Evolutionary conservation across 2,329 filamentous ascomycete genomes (phyloP), one percentile per base, ranked within the genome.

Genomic region (Albophoma yamanashiensis): DNA sequence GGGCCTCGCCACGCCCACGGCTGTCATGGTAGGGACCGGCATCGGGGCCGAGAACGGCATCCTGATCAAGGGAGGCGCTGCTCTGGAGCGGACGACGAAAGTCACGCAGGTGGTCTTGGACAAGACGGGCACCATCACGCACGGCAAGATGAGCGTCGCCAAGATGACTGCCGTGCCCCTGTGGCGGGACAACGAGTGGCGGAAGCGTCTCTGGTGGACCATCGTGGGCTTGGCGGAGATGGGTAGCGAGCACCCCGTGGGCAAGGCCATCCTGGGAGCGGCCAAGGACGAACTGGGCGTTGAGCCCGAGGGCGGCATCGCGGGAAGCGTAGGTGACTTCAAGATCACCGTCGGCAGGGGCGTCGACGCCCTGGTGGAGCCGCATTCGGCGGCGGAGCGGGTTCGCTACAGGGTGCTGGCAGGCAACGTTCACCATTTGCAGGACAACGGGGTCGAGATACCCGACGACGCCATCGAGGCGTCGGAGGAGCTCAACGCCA

Each of bases 1-100:
- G n/a, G 94, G 94, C 60, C 82, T 99, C 22, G 92, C 92, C 31
- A 97, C 94, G 1, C 94, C 94, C 2, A 99, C 94, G 0, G 94
- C 94, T 2, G 92, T 99, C 71, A 97, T 99, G 94, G 94, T 99
- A 38, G 94, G 94, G 52, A 97, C 94, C n/a, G 94, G 94, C 61
- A 87, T 97, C 39, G 94, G 94, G 57, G 94, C 94, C 2, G 90
- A 97, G 74, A 89, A 96, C 67, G 94, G 94, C 31, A 99, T 99
- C 66, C 79, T 99, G n/a, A 92, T 97, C 72, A 99, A 99, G 76
- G 93, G 94, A 59, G 94, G 94, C 60, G 92, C 91, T 47, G 92
- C 92, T 38, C 79, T 99, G 4, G 93, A 99, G 76, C 91, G 85
- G 5, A 89, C 92, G 0, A 97, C 92, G 11, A 93, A 91, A 73